phyloP scores from a whole-genome alignment of 768 basidiomycete genomes.

The Tubosaeta sp. region DNA sequence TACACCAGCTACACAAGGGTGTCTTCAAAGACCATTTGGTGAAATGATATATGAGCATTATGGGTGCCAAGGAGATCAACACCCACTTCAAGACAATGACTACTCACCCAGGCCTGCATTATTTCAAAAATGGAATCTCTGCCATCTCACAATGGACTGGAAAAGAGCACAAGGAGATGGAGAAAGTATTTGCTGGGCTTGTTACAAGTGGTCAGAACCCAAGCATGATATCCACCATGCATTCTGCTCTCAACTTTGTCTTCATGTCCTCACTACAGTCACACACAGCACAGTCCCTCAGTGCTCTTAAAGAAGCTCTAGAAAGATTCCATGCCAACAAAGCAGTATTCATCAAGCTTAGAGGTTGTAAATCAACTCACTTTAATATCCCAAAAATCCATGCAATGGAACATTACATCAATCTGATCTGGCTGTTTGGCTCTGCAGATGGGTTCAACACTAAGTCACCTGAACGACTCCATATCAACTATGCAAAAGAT shows the following conservation, averaged over 20 bases:
- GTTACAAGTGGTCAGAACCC: neutral
- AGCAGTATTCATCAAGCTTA: constrained; percentile 27
- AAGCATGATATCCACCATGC: too few relatives aligned
- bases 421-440: constrained; percentile 25
- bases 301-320: constrained; percentile 19
- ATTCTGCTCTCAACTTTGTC: too few relatives aligned
- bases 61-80: neutral
- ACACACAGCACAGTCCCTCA: too few relatives aligned
- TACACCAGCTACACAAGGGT: constrained; percentile 1
- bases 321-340: constrained; percentile 27
- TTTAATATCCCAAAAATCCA: constrained; percentile 40
- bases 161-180: neutral
- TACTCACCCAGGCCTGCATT: neutral
- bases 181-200: neutral
- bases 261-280: too few relatives aligned
- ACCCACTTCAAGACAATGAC: neutral
- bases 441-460: constrained; percentile 34
- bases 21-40: constrained; percentile 4
- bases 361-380: constrained; percentile 12
- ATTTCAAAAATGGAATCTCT: neutral
- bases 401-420: constrained; percentile 25
- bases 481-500: too few relatives aligned
- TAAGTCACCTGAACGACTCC: constrained; percentile 25
- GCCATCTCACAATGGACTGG: neutral
- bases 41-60: neutral